Base-by-base conservation (phyloP, 176 grass and related monocot species). In the barley (Hordeum vulgare) region DNA sequence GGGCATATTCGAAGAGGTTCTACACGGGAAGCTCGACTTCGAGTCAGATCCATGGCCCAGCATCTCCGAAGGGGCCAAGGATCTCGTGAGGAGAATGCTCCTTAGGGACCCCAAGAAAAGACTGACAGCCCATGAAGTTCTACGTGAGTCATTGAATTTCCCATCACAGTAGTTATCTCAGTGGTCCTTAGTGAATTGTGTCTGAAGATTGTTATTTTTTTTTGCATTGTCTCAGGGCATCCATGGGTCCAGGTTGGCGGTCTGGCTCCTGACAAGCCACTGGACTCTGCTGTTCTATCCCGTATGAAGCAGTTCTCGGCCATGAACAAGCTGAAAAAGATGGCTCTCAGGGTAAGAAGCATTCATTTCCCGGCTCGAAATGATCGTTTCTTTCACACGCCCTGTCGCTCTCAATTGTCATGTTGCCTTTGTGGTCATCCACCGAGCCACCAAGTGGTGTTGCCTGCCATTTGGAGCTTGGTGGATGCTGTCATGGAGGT, bases 241-340 rank as follows among this genome's bases (percentile, higher is more conserved):
- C 94, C 94, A 24, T 96, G 94, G 94, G 94, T 96, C 6, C 94
- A 96, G 86, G 83, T 96, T 80, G 94, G 88, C 37, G 90, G 94
- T 20, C 40, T 86, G 83, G 94, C 94, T 76, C 94, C 94, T 53
- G 94, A 96, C 61, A 96, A 89, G 86, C 94, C 94, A 8, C 79
- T 96, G 65, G 94, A 96, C 74, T 96, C 94, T 8, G 94, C 94
- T 39, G 94, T 96, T 79, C 87, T 96, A 31, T 96, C 94, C 23
- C 94, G 94, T 35, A 92, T 96, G 94, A 96, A 96, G 68, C 94
- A 96, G 45, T 96, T 96, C 88, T 88, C 94, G 14, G 94, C 90
- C 44, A 96, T 96, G 94, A 96, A 96, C 79, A 96, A 96, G 83
- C 88, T 96, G 36, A 96, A 96, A 85, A 96, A 96, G 76, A 91